phyloP scores from a whole-genome alignment of 768 basidiomycete genomes.

The Kondoa malvinella region DNA sequence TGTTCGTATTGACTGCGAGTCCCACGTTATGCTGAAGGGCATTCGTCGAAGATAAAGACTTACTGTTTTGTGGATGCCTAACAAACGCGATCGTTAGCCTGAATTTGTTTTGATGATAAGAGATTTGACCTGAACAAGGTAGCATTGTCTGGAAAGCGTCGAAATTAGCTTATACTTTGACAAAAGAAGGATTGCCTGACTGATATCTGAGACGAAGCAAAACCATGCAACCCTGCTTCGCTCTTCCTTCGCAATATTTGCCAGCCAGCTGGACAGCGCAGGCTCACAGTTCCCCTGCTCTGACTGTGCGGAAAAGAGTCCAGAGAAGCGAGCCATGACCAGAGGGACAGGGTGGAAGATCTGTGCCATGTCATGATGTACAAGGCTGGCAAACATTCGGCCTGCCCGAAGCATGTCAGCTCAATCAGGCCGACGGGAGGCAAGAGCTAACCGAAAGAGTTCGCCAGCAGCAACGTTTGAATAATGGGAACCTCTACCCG shows the following conservation, averaged over 20 bases:
- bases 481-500: not conserved
- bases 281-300: not conserved
- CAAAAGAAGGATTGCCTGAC: not conserved
- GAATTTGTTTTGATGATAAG: not conserved
- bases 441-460: not conserved
- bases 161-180: not conserved
- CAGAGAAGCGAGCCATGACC: not conserved
- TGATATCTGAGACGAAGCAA: not conserved
- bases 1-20: not conserved
- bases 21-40: not conserved
- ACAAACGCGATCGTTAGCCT: not conserved
- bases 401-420: not conserved
- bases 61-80: not conserved
- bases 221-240: not conserved
- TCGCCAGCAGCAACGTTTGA: not conserved
- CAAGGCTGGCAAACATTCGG: not conserved
- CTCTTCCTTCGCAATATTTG: not conserved
- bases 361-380: not conserved
- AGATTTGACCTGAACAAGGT: not conserved
- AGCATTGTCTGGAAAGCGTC: not conserved
- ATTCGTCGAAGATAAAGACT: not conserved
- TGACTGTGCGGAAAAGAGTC: not conserved
- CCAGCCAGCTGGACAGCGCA: not conserved
- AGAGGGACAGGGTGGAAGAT: not conserved
- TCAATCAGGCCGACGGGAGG: not conserved